Evolutionary conservation across 2,329 filamentous ascomycete genomes (phyloP), one percentile per base, ranked within the genome.

Genomic region (Aspergillus chevalieri): DNA sequence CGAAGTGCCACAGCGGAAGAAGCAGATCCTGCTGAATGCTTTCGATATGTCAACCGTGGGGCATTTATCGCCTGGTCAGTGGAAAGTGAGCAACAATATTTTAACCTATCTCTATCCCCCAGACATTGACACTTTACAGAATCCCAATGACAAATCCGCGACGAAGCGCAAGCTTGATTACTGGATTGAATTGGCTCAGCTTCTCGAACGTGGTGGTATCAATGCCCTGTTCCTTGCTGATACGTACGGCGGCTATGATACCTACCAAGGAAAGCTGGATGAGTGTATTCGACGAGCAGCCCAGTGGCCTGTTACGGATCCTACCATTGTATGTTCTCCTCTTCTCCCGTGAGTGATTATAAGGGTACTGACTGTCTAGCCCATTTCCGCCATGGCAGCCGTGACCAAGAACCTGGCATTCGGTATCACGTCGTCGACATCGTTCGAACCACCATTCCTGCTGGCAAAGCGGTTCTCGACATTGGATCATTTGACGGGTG

Each of bases 11-110:
- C 3, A 12, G 9, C 10, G 9, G 26, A 78, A 75, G 60, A 80
- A 79, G 56, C 73, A 78, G 22, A 83, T 84, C 12, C 60, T 84
- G 5, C 69, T 85, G 43, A 85, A 84, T 68, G 82, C 81, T 2
- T 84, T 85, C 55, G 82, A 84, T 51, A 84, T 84, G 81, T 81
- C 75, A 2, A 84, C 81, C 0, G 74, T 84, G 5, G 82, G 82
- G 2, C 83, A 86, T 61, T 61, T 86, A 30, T 82, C 79, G 0
- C 81, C 82, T 1, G 83, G 83, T 0, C 82, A 85, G 67, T 86
- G 83, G 83, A 85, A 83, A 70, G 79, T 79, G 45, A 51, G 65
- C 52, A 22, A 28, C 34, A 7, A 9, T 6, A 34, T 33, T 3
- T 6, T 4, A 9, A 2, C 7, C 22, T 8, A n/a, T 1, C 7